These are phyloP conservation scores for Monilinia fructicola DNA, from an alignment of 2,329 filamentous ascomycete species.

Conservation along the genomic window DNA sequence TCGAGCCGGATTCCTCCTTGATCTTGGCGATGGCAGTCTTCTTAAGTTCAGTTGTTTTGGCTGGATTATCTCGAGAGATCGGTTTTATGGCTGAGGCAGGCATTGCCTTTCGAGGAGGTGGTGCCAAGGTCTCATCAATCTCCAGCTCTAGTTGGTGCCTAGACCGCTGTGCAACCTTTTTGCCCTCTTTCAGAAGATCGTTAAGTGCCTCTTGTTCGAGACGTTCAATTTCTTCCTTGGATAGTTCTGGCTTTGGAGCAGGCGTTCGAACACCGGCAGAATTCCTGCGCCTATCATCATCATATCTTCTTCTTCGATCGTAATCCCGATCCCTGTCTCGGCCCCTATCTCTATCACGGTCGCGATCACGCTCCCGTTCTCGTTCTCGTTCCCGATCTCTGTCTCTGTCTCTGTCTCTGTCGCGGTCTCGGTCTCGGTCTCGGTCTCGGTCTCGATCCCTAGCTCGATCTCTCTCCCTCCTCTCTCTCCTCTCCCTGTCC, in stretches of 20 bases:
- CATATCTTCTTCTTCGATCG: conserved; percentile 35
- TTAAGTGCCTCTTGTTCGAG: conserved; percentile 41
- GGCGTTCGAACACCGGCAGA: conserved; percentile 25
- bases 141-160: conserved; percentile 41
- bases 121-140: conserved; percentile 39
- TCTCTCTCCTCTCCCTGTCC: conserved; percentile 38
- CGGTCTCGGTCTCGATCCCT: conserved; percentile 39
- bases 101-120: conserved; percentile 40
- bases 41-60: conserved; percentile 36
- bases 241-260: conserved; percentile 34
- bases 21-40: conserved; percentile 27
- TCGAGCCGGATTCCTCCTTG: conserved; percentile 32
- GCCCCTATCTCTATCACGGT: conserved; percentile 34
- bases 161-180: conserved; percentile 36
- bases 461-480: conserved; percentile 31
- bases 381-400: conserved; percentile 37
- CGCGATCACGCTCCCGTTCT: conserved; percentile 25
- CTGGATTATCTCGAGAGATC: conserved; percentile 36
- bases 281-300: conserved; percentile 30
- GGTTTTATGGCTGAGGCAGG: conserved; percentile 41
- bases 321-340: conserved; percentile 30
- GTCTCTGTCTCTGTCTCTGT: no score
- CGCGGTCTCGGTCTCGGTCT: conserved; percentile 32
- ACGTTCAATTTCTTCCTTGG: conserved; percentile 40
- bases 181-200: conserved; percentile 41